phyloP scores from a whole-genome alignment of 352 stramenopile species.

The Thraustochytrium sp. region DNA sequence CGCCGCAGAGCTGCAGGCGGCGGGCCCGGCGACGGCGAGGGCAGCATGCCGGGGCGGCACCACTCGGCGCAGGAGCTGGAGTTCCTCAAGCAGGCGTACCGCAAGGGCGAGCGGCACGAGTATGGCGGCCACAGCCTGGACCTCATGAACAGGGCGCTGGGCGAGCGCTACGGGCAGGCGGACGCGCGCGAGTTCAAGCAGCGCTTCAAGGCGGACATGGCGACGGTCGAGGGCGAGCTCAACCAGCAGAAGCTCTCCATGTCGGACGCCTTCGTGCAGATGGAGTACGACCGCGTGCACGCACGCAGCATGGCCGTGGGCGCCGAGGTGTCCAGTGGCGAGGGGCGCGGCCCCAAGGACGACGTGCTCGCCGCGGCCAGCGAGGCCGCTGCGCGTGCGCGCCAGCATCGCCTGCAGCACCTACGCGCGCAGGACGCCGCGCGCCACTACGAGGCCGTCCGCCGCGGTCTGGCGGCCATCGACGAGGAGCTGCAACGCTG shows the following conservation, averaged over 20 bases:
- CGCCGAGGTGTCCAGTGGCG: neutral
- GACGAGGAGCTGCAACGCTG: neutral
- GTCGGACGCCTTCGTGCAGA: constrained; percentile 20
- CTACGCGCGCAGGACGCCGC: neutral
- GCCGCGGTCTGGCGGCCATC: neutral
- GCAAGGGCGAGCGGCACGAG: neutral
- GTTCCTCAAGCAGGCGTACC: constrained; percentile 38
- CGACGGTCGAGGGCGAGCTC: neutral
- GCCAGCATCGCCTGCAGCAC: neutral
- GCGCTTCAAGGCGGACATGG: neutral
- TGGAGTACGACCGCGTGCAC: constrained; percentile 2
- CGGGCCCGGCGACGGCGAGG: too few species aligned
- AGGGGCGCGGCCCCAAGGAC: neutral
- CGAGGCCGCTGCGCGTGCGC: neutral
- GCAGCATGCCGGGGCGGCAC: constrained; percentile 3
- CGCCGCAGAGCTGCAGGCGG: too few species aligned
- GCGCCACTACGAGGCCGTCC: neutral
- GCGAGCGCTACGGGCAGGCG: neutral
- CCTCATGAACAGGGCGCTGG: neutral
- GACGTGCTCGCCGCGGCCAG: neutral
- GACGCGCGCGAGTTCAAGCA: neutral
- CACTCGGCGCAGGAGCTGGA: constrained; percentile 27
- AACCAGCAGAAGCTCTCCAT: neutral
- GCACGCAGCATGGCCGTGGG: neutral
- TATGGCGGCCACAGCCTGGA: constrained; percentile 30